Base-by-base conservation (phyloP, 2,329 filamentous ascomycete genomes). In the Dryadomyces sulphureus region DNA sequence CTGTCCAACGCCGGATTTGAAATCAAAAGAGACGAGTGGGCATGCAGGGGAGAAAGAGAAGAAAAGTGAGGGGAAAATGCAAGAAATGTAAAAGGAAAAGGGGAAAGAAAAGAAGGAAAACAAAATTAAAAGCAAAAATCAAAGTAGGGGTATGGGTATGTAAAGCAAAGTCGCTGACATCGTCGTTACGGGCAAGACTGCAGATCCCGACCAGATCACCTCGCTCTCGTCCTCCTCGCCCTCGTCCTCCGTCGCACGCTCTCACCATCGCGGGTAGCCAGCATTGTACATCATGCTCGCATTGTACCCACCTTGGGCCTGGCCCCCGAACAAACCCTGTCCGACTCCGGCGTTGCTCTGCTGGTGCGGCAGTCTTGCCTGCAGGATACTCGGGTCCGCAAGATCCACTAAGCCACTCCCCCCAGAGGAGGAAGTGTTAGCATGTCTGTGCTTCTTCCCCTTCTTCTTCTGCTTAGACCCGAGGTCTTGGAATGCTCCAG, bases 391-490 rank as follows among this genome's bases (percentile, higher is more conserved):
- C 77, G 90, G 90, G 87, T 96, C 89, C 76, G 85, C 87, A 89
- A 94, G 87, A 93, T 96, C 89, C 74, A 93, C 89, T 90, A 95
- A 80, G 75, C 86, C 89, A 85, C 87, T 86, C 79, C 88, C 89
- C 75, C 84, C 84, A 80, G 88, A 94, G 81, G 90, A 96, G 85
- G 89, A 94, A 90, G 90, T 95, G 87, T 95, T 94, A 92, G 88
- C 90, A 82, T 95, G 89, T 81, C 89, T 93, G 77, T 95, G 90
- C 87, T 95, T 95, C 81, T 94, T 95, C 75, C 88, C 88, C 87
- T 94, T 94, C 80, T 94, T 95, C 83, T 94, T 94, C 79, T 93
- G 88, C 81, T 94, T 93, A 72, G 85, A 82, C 71, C 84, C 84
- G 71, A 82, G 81, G 65, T 94, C 88, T 80, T 89, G 84, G 72